phyloP scores from a whole-genome alignment of 768 basidiomycete genomes.

The Hygrocybe coccinea region DNA sequence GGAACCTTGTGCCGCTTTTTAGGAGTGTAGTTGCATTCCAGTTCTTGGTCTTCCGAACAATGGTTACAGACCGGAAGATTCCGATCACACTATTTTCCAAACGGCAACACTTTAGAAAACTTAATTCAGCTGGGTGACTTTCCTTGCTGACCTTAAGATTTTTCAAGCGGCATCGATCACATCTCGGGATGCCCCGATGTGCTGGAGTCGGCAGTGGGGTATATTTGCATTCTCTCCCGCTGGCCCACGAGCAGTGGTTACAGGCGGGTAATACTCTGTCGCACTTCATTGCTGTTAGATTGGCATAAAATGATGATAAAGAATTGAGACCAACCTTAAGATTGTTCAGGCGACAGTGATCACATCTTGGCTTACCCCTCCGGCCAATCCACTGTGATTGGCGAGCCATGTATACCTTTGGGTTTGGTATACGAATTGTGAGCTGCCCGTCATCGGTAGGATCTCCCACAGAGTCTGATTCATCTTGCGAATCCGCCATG shows the following conservation, averaged over 20 bases:
- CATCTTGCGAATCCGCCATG: slow-evolving; percentile 23
- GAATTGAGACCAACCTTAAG: slow-evolving; percentile 48
- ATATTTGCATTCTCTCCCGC: slow-evolving; percentile 62
- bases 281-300: slow-evolving; percentile 40
- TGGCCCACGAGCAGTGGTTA: slow-evolving; percentile 66
- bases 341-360: slow-evolving; percentile 67
- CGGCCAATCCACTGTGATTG: slow-evolving; percentile 73
- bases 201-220: slow-evolving; percentile 72
- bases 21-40: slow-evolving; percentile 66
- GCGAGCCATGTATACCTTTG: slow-evolving; percentile 60
- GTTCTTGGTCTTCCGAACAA: slow-evolving; percentile 49
- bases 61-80: slow-evolving; percentile 69
- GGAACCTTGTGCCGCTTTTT: slow-evolving; percentile 61
- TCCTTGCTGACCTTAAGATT: slow-evolving; percentile 55
- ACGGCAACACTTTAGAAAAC: neutral
- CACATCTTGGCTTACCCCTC: slow-evolving; percentile 69
- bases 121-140: neutral
- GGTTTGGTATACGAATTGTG: slow-evolving; percentile 63
- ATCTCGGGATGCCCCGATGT: slow-evolving; percentile 69
- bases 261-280: slow-evolving; percentile 66
- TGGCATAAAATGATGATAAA: neutral
- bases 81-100: slow-evolving; percentile 55
- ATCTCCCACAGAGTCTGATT: slow-evolving; percentile 36
- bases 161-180: slow-evolving; percentile 61
- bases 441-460: slow-evolving; percentile 48